Percentiles rank a stretch among this genome's conserved stretches.
phyloP scores from a whole-genome alignment of 1,284 basidiomycete species.

The Phellinidium pouzarii region DNA sequence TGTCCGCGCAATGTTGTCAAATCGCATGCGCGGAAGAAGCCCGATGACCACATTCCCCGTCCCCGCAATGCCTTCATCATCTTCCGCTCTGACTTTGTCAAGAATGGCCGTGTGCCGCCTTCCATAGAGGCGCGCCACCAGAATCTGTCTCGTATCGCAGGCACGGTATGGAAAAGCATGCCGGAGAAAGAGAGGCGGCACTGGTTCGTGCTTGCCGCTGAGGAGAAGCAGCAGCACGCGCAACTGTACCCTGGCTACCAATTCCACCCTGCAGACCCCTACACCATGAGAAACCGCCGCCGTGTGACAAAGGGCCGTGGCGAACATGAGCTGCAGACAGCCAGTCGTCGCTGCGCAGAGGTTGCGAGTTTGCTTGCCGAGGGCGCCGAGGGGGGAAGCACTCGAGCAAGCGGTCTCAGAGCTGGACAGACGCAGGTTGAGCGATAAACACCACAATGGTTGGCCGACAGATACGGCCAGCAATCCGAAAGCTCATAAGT shows the following conservation, averaged over 20 bases:
- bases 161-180: constrained; percentile 47
- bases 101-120: constrained; percentile 19
- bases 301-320: constrained; percentile 16
- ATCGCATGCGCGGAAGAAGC: constrained; percentile 16
- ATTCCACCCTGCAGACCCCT: constrained; percentile 33
- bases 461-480: too few relatives aligned
- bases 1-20: background rate
- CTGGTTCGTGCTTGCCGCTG: constrained; percentile 44
- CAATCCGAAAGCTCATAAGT: too few relatives aligned
- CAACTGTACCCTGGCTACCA: constrained; percentile 42
- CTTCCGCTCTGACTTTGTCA: constrained; percentile 82
- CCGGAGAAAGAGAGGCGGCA: constrained; percentile 35
- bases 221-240: constrained; percentile 43
- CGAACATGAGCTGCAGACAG: constrained; percentile 2
- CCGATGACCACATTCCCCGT: constrained; percentile 59
- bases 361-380: constrained; percentile 9
- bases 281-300: constrained; percentile 25
- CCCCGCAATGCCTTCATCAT: constrained; percentile 93
- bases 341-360: constrained; percentile 6
- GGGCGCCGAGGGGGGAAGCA: constrained; percentile 3
- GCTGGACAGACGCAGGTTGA: background rate
- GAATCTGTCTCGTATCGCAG: constrained; percentile 52
- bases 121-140: constrained; percentile 43
- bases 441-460: background rate
- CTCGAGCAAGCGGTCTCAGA: constrained; percentile 7